Evolutionary conservation across 768 basidiomycete genomes (phyloP).

Genomic region (Pholiota conissans): DNA sequence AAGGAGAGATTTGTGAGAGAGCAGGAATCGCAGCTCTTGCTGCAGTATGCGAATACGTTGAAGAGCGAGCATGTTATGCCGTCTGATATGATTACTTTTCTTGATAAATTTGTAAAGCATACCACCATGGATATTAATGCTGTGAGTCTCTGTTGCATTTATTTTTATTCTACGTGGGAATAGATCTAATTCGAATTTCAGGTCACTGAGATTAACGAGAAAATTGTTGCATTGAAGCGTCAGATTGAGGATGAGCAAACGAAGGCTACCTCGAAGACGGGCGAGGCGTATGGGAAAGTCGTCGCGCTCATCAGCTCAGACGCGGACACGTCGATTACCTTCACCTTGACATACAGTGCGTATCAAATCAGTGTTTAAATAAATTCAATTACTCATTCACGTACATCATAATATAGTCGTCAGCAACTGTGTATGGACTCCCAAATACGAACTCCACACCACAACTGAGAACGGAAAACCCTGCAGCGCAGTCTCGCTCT

Average conservation of each 20-base stretch:
- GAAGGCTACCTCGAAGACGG: conserved; percentile 34
- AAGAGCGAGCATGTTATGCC: conserved; percentile 41
- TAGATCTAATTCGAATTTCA: conserved; percentile 6
- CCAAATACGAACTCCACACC: conserved; percentile 61
- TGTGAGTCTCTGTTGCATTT: conserved; percentile 15
- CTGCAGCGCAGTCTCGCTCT: conserved; percentile 43
- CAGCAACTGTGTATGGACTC: conserved; percentile 48
- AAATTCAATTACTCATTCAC: too few species aligned
- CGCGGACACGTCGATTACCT: conserved; percentile 32
- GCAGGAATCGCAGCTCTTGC: conserved; percentile 41
- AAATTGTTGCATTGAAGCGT: conserved; percentile 39
- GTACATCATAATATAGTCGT: conserved; percentile 50
- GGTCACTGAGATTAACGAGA: conserved; percentile 36
- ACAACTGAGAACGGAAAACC: conserved; percentile 44
- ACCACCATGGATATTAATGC: conserved; percentile 34
- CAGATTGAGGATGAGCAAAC: conserved; percentile 37
- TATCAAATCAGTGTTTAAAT: too few species aligned
- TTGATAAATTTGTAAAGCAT: conserved; percentile 40
- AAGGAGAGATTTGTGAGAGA: conserved; percentile 38
- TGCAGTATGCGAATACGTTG: conserved; percentile 44
- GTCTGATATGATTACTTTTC: conserved; percentile 36
- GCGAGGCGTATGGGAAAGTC: conserved; percentile 32
- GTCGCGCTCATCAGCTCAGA: conserved; percentile 44
- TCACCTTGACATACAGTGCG: conserved; percentile 59
- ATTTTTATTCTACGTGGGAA: neutral